Conservation (phyloP, 2,329 filamentous ascomycete species). For the Apiospora marii region DNA sequence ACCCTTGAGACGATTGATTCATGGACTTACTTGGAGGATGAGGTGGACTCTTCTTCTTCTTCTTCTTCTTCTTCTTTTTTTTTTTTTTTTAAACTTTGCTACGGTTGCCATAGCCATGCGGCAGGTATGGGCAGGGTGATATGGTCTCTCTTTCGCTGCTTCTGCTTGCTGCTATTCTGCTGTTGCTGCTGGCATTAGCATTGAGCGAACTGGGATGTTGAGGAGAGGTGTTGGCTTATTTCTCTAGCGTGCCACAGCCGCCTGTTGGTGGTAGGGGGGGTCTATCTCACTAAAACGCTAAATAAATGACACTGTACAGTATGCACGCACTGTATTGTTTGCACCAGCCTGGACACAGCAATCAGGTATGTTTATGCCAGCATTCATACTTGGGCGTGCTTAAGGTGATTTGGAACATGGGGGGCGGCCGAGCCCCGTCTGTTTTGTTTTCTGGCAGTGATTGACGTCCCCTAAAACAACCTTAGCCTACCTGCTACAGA, state of each 20-base stretch:
- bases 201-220: slow-evolving; percentile 18
- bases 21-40: not conserved
- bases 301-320: slow-evolving; percentile 17
- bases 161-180: not conserved
- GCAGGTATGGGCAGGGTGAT: not conserved
- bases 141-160: not conserved
- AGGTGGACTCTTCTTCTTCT: too few relatives aligned
- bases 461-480: slow-evolving; percentile 16
- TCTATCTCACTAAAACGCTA: slow-evolving; percentile 15
- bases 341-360: not conserved
- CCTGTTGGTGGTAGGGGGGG: not conserved
- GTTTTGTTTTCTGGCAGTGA: slow-evolving; percentile 19
- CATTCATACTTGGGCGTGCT: not conserved
- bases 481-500: not conserved
- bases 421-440: slow-evolving; percentile 10
- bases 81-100: not conserved
- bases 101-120: not conserved
- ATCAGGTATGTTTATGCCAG: slow-evolving; percentile 4
- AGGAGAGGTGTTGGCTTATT: slow-evolving; percentile 17
- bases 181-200: not conserved
- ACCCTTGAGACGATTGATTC: slow-evolving; percentile 2
- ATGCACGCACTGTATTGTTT: not conserved
- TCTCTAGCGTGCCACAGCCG: slow-evolving; percentile 19
- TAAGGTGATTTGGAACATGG: slow-evolving; percentile 6
- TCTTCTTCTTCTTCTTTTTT: too few relatives aligned